These are phyloP conservation scores for Talaromyces islandicus DNA, from an alignment of 2,329 filamentous ascomycete species.

Conservation along the genomic window DNA sequence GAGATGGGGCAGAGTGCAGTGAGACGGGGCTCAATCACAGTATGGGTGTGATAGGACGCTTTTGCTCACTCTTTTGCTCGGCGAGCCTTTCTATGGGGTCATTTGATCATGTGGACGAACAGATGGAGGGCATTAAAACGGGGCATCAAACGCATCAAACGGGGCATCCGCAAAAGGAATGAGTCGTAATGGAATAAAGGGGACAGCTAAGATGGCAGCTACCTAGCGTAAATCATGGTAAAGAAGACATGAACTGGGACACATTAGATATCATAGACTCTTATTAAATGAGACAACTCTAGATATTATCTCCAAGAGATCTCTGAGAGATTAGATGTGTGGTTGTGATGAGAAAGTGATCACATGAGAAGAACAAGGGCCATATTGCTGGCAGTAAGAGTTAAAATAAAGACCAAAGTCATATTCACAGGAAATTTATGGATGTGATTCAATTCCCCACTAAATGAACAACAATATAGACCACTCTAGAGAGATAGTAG, in stretches of 20 bases:
- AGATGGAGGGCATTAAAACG: not conserved
- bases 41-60: not conserved
- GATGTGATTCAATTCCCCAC: not conserved
- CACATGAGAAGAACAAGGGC: not conserved
- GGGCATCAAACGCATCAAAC: not conserved
- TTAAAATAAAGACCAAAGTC: not conserved
- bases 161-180: not conserved
- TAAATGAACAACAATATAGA: not conserved
- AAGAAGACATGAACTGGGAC: not conserved
- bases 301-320: not conserved
- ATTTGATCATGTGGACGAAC: not conserved
- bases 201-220: not conserved
- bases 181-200: not conserved
- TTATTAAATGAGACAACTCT: not conserved
- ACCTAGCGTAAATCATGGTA: not conserved
- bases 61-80: too few relatives aligned
- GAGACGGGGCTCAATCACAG: not conserved
- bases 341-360: not conserved
- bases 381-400: not conserved
- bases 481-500: too few relatives aligned
- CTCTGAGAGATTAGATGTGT: not conserved
- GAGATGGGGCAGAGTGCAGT: not conserved
- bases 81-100: not conserved
- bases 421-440: not conserved
- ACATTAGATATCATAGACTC: not conserved